Base-by-base conservation (phyloP, 140 eudicot species). In the Oenanthe javanica region DNA sequence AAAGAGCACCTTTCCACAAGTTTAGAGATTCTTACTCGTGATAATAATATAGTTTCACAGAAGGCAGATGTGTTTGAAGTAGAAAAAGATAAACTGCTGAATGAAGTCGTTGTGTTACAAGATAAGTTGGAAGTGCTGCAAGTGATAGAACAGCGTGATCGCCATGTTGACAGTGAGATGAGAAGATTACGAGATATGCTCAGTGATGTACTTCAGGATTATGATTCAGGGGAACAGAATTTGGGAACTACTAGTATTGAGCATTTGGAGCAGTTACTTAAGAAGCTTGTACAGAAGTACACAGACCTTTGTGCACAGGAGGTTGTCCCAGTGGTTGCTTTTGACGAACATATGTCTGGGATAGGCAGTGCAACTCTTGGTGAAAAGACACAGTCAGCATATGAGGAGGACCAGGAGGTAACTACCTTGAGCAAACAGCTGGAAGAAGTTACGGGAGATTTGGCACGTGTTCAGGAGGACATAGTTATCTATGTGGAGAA, bases 131-230 rank as follows among this genome's bases (percentile, higher is more conserved):
- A 81, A 77, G 89, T 83, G 80, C 89, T 87, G 85, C 79, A 73
- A 77, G 86, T 72, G 74, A 36, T 52, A 77, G 93, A 87, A 83
- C 92, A 90, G 78, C 90, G 83, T 76, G 77, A 83, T 43, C 82
- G 72, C 71, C 89, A 79, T 80, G 63, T 88, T 84, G 87, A 94
- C 45, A 86, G 84, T 83, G 95, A 87, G 78, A 79, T 92, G 46
- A 82, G 85, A 83, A 90, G 92, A 86, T 83, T 92, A 75, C 89
- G 85, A 80, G 86, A 83, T 74, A 49, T 95, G 77, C 84, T 93
- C 40, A 84, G 73, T 63, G 87, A 89, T 78, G 86, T 81, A 71
- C 93, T 95, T 82, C 88, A 86, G 83, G 88, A 77, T 75, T 72
- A 91, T 81, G 84, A 82, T 72, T 49, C 83, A 38, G 97, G 87